Evolutionary conservation across 805 yeast species (phyloP).

Genomic region (Sungouiozyma intestinalis): DNA sequence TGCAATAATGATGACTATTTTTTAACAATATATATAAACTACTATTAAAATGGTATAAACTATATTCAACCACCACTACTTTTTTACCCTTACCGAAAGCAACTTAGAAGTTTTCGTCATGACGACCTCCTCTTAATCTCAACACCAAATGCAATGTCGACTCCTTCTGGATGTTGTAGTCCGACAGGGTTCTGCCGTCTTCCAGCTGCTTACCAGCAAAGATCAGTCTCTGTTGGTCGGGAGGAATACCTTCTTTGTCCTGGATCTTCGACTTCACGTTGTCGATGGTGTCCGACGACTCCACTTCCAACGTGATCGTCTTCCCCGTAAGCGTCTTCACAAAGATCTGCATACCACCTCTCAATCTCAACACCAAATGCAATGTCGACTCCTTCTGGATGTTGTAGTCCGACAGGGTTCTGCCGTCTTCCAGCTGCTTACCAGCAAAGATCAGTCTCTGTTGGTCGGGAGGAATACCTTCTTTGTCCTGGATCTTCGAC

Average conservation of each 20-base stretch:
- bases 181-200: conserved; percentile 62
- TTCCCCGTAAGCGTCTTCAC: conserved; percentile 97
- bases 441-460: conserved; percentile 93
- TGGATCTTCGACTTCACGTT: conserved; percentile 75
- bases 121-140: conserved; percentile 68
- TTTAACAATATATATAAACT: not conserved
- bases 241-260: conserved; percentile 65
- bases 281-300: conserved; percentile 91
- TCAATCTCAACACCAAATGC: conserved; percentile 74
- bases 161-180: conserved; percentile 64
- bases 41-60: not conserved
- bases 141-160: conserved; percentile 60
- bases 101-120: conserved; percentile 15
- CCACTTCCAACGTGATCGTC: conserved; percentile 91
- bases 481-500: conserved; percentile 92
- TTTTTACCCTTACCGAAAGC: not conserved
- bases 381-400: conserved; percentile 88
- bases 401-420: conserved; percentile 90
- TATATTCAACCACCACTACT: not conserved
- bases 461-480: conserved; percentile 95
- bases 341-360: conserved; percentile 89
- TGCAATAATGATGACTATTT: not conserved
- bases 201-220: conserved; percentile 66
- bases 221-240: conserved; percentile 60
- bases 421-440: conserved; percentile 92